Conservation (phyloP, 129 eudicot genomes). For the Pulicaria dysenterica region DNA sequence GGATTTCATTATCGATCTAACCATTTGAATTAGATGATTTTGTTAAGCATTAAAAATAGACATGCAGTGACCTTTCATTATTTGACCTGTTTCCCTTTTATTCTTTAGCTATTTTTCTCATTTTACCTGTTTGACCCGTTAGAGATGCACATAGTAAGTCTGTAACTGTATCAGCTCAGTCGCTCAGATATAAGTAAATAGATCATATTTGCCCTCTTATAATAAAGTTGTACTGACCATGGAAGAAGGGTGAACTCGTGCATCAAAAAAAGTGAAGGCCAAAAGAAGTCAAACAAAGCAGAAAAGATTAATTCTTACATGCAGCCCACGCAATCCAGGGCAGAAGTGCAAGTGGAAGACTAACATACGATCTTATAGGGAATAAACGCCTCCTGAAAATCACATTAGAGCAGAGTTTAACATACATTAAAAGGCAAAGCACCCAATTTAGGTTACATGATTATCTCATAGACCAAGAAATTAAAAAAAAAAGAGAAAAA, state of each 20-base stretch:
- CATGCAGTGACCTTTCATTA: too few species aligned
- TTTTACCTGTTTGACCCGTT: background rate
- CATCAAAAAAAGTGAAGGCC: background rate
- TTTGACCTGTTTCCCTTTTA: too few species aligned
- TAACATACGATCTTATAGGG: constrained; percentile 66
- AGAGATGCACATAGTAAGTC: background rate
- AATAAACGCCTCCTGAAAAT: constrained; percentile 81
- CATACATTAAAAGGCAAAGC: background rate
- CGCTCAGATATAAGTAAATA: background rate
- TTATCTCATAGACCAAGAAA: background rate
- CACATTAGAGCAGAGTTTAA: constrained; percentile 6
- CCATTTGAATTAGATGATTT: too few species aligned
- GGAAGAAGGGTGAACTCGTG: background rate
- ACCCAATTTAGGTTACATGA: background rate
- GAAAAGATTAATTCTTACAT: constrained; percentile 43
- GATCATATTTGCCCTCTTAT: background rate
- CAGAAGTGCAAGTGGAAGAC: constrained; percentile 69
- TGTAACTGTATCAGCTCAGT: background rate
- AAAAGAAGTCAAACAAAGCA: background rate
- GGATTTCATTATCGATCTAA: too few species aligned
- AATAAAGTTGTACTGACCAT: background rate
- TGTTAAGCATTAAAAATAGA: too few species aligned
- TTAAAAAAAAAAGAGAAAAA: background rate
- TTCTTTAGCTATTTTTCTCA: background rate
- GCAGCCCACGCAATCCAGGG: constrained; percentile 85